Base-by-base conservation (phyloP, 129 eudicot genomes). In the Artemisia argyi region DNA sequence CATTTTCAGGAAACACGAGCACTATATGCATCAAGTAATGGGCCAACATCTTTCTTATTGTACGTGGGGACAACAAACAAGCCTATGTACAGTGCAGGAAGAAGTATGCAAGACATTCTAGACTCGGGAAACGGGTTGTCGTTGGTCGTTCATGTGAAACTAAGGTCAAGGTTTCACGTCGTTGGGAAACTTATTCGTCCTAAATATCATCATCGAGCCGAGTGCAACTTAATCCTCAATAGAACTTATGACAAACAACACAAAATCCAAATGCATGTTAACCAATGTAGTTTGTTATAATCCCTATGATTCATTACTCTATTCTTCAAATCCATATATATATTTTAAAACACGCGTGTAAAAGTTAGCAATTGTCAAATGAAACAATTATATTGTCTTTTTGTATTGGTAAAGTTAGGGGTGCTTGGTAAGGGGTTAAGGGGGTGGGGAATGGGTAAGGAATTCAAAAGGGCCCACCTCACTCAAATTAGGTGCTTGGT, bases 41-140 rank as follows among this genome's bases (percentile, higher is more conserved):
- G 79, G 5, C 65, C 71, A 52, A 82, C 88, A 26, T 24, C 53
- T 8, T 78, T 85, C 77, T 52, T 73, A 57, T 59, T 89, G 51
- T 76, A 65, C 39, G 67, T 82, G 3, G 98, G 91, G 46, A 89
- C 87, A 3, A 78, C 30, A 30, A 85, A 82, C 57, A 92, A 85
- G 81, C 81, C 98, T 12, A 81, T 89, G 95, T 93, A 93, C 54
- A 95, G 96, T 62, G 98, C 90, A 0, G 96, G 96, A 72, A 78
- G 96, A 77, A 85, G 71, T 61, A 93, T 93, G 98, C 81, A 89
- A 57, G 98, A 93, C 24, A 57, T 89, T 86, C 73, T 89, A 10
- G 85, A 89, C 52, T 81, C 90, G 4, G 85, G 83, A 59, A 80
- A 77, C 3, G 95, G 90, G 13, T 30, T 93, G 69, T 84, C 90